These are phyloP conservation scores for Dianthus caryophyllus DNA, from an alignment of 148 eudicot genomes.

Conservation along the genomic window DNA sequence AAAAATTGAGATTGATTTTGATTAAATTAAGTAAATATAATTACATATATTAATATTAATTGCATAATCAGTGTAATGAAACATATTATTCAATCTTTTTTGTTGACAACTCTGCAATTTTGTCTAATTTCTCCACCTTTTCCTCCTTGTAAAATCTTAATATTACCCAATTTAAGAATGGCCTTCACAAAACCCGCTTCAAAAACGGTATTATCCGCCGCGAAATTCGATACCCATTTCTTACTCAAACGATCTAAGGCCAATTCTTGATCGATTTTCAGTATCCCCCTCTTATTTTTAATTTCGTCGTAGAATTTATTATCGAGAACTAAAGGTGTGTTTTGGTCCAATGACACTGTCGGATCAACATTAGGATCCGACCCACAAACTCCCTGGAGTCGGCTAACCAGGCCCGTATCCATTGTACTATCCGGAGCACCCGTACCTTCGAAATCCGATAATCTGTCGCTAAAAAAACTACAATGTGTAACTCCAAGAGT, in stretches of 20 bases:
- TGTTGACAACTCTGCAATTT: constrained; percentile 19
- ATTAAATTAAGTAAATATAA: too few relatives aligned
- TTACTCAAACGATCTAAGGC: constrained; percentile 15
- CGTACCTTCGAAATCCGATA: constrained; percentile 3
- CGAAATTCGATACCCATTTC: constrained; percentile 16
- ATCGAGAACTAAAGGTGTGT: constrained; percentile 20
- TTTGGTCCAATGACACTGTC: constrained; percentile 8
- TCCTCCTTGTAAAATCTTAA: constrained; percentile 16
- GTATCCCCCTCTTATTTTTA: constrained; percentile 14
- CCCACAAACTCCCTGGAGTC: not conserved
- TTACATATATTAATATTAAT: too few relatives aligned
- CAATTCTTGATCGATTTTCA: constrained; percentile 25
- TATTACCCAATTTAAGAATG: constrained; percentile 20
- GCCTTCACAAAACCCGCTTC: constrained; percentile 19
- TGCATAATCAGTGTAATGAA: not conserved
- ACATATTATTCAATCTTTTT: too few relatives aligned
- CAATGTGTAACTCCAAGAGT: constrained; percentile 6
- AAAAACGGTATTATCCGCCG: constrained; percentile 18
- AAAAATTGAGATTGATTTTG: too few relatives aligned
- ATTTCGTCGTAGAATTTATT: constrained; percentile 21
- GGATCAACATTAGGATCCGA: constrained; percentile 1
- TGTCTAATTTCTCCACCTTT: constrained; percentile 20
- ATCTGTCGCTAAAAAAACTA: not conserved
- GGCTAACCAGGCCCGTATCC: not conserved
- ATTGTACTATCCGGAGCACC: not conserved